Evolutionary conservation across 768 basidiomycete genomes (phyloP).

Genomic region (Postia placenta): DNA sequence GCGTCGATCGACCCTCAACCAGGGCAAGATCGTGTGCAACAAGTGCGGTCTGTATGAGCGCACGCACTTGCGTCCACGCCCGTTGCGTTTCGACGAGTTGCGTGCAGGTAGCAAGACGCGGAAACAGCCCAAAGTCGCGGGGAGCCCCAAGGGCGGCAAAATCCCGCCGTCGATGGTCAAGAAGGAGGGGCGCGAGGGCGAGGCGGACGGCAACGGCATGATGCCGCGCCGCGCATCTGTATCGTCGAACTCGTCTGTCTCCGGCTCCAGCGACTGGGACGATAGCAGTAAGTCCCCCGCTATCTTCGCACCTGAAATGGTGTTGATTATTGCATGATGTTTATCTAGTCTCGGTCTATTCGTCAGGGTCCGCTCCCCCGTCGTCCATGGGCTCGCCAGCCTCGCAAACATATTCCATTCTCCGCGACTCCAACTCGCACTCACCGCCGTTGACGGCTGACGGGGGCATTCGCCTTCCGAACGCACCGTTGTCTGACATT

Average conservation of each 20-base stretch:
- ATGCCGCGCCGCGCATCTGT: conserved; percentile 56
- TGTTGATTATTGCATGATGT: conserved; percentile 14
- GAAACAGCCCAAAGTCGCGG: conserved; percentile 37
- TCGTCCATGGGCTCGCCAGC: conserved; percentile 68
- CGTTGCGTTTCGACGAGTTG: conserved; percentile 82
- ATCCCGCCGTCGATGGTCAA: conserved; percentile 38
- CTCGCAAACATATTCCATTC: conserved; percentile 52
- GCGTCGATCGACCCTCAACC: conserved; percentile 84
- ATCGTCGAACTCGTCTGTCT: conserved; percentile 43
- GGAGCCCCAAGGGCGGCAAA: conserved; percentile 27
- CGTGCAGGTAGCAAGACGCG: conserved; percentile 82
- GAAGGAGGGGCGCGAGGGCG: conserved; percentile 54
- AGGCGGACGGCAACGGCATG: conserved; percentile 20
- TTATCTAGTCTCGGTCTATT: conserved; percentile 36
- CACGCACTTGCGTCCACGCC: conserved; percentile 77
- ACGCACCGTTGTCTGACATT: conserved; percentile 65
- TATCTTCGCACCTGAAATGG: conserved; percentile 16
- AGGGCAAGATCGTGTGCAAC: conserved; percentile 92
- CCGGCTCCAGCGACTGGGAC: conserved; percentile 76
- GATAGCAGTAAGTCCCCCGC: conserved; percentile 53
- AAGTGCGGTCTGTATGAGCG: conserved; percentile 91
- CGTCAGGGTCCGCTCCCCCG: conserved; percentile 50
- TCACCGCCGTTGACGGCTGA: conserved; percentile 34
- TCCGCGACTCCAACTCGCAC: conserved; percentile 38
- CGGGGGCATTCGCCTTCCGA: conserved; percentile 67